Percentiles rank a stretch among this genome's conserved stretches.
Conservation (phyloP, 176 grass and related monocot species). For the Carex myosuroides region DNA sequence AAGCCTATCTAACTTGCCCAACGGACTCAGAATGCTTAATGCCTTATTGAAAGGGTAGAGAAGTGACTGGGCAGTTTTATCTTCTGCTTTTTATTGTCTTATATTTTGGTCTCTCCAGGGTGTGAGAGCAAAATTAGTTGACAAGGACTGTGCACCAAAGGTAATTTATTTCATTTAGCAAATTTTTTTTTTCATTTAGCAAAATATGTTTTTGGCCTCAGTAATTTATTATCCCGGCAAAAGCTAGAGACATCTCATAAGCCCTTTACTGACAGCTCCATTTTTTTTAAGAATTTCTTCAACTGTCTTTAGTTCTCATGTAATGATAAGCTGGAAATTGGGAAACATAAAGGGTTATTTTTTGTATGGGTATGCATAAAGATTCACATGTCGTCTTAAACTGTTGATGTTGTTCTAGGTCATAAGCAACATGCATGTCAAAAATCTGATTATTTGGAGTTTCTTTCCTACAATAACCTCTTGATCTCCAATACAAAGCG, state of each 20-base stretch:
- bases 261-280: not conserved
- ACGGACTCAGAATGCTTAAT: not conserved
- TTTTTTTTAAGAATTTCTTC: not conserved
- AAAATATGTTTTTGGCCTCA: not conserved
- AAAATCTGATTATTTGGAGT: not conserved
- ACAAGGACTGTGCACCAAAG: slow-evolving; percentile 77
- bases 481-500: not conserved
- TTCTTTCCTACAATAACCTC: not conserved
- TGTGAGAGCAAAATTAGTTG: slow-evolving; percentile 69
- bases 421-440: not conserved
- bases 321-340: not conserved
- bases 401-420: not conserved
- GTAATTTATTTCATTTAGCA: slow-evolving; percentile 31
- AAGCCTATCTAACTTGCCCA: too few species aligned
- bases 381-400: not conserved
- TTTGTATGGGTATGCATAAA: not conserved
- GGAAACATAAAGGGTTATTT: not conserved
- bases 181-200: not conserved
- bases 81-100: not conserved
- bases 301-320: not conserved
- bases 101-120: slow-evolving; percentile 37
- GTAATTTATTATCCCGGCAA: not conserved
- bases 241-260: not conserved
- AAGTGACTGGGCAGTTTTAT: slow-evolving; percentile 3
- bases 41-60: not conserved